Conservation (phyloP, 2,329 filamentous ascomycete genomes). For the Cercospora janseana region DNA sequence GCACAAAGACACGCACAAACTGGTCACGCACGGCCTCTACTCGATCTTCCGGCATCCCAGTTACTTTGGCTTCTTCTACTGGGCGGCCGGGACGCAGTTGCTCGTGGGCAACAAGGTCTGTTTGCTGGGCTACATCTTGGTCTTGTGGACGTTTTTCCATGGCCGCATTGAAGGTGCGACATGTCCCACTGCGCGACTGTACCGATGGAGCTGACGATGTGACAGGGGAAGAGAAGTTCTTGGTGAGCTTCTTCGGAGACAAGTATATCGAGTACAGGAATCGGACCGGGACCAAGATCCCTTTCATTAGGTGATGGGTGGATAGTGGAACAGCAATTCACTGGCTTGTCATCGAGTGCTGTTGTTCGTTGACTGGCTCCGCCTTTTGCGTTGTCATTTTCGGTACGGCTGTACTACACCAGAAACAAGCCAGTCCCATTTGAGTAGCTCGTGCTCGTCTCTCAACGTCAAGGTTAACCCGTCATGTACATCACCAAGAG, state of each 20-base stretch:
- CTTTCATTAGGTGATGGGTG: constrained; percentile 57
- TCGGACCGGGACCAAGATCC: constrained; percentile 74
- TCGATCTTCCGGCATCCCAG: constrained; percentile 74
- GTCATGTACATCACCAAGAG: too few relatives aligned
- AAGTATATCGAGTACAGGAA: constrained; percentile 75
- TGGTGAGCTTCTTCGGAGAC: constrained; percentile 78
- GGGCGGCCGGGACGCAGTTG: constrained; percentile 91
- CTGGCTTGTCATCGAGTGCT: too few relatives aligned
- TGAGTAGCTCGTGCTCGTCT: too few relatives aligned
- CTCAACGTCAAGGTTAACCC: too few relatives aligned
- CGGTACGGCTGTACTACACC: too few relatives aligned
- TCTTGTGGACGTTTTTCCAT: constrained; percentile 84
- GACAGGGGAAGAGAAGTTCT: constrained; percentile 70
- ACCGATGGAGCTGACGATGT: constrained; percentile 9
- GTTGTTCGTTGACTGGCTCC: too few relatives aligned
- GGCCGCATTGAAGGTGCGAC: constrained; percentile 61
- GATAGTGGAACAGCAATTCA: neutral
- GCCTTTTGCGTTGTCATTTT: too few relatives aligned
- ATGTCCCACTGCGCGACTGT: neutral
- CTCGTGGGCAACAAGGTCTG: constrained; percentile 82
- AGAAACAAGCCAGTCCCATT: too few relatives aligned
- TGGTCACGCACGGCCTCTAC: constrained; percentile 86
- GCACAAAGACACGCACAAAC: constrained; percentile 66
- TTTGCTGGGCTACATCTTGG: constrained; percentile 67
- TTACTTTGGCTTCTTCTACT: constrained; percentile 99